phyloP scores from a whole-genome alignment of 495 filamentous ascomycete genomes.

The Immersiella caudata region DNA sequence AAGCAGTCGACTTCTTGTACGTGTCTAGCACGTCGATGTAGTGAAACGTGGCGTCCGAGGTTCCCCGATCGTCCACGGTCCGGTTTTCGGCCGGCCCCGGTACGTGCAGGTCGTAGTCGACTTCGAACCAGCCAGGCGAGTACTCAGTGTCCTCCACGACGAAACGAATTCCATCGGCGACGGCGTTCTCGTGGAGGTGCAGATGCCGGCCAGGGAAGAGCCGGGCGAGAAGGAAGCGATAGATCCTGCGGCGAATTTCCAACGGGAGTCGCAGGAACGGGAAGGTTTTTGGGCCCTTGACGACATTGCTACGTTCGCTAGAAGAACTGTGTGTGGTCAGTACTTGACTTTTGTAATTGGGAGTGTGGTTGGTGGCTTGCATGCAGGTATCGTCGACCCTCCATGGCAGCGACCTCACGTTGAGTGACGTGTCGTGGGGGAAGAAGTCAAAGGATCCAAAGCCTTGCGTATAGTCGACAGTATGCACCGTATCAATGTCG shows the following conservation, averaged over 20 bases:
- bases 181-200: conserved; percentile 1
- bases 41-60: background rate
- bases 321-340: too few species aligned
- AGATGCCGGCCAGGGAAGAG: conserved; percentile 2
- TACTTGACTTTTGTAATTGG: too few species aligned
- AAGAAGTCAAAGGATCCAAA: conserved; percentile 15
- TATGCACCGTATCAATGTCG: background rate
- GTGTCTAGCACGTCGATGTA: background rate
- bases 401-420: too few species aligned
- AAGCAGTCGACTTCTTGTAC: background rate
- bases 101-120: conserved; percentile 6
- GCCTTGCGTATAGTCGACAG: conserved; percentile 4
- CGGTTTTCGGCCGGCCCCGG: background rate
- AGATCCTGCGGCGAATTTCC: conserved; percentile 5
- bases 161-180: conserved; percentile 10
- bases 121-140: background rate
- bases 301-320: too few species aligned
- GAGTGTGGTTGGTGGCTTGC: too few species aligned
- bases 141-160: background rate
- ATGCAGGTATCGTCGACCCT: too few species aligned
- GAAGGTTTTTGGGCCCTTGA: background rate
- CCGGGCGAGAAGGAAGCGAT: background rate
- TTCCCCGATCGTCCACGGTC: background rate
- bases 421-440: background rate
- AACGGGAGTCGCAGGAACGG: background rate